Base-by-base conservation (phyloP, 345 rosid species). In the Nasturtium officinale region DNA sequence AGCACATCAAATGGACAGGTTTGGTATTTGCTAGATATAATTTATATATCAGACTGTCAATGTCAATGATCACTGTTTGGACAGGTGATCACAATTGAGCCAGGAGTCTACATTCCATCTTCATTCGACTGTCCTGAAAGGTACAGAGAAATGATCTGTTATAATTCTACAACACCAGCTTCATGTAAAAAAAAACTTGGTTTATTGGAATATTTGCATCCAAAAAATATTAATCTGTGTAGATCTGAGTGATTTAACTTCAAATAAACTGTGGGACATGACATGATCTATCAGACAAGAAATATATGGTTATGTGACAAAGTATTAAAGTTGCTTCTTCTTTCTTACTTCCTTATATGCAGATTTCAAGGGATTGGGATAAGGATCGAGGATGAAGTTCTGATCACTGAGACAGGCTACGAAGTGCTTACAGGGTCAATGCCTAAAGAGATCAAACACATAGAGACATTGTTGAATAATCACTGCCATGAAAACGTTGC, bases 351-450 rank as follows among this genome's bases (percentile, higher is more conserved):
- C 43, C 13, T 15, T 21, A 26, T 66, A 43, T 85, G 79, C 83
- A 91, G 97, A 85, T 90, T 83, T 69, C 83, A 66, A 77, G 97
- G 96, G 65, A 87, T 79, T 12, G 99, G 99, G 29, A 83, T 95
- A 81, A 85, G 99, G 87, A 91, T 91, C 8, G 99, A 95, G 77
- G 99, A 95, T 79, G 99, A 95, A 7, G 96, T 91, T 78, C 86
- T 91, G 55, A 91, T 95, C 67, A 95, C 99, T 4, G 98, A 90
- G 76, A 85, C 89, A 10, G 97, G 98, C 64, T 66, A 82, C 50
- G 99, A 91, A 93, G 96, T 95, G 60, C 93, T 95, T 9, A 95
- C 98, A 6, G 96, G 98, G 54, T 95, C 99, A 12, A 82, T 95
- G 90, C 98, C 99, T 0, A 95, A 95, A 69, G 96, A 91, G 82